A percentile compares a stretch with the other conserved stretches of the same genome.
phyloP scores from a whole-genome alignment of 805 yeast species.

The Clavispora phyllophila region DNA sequence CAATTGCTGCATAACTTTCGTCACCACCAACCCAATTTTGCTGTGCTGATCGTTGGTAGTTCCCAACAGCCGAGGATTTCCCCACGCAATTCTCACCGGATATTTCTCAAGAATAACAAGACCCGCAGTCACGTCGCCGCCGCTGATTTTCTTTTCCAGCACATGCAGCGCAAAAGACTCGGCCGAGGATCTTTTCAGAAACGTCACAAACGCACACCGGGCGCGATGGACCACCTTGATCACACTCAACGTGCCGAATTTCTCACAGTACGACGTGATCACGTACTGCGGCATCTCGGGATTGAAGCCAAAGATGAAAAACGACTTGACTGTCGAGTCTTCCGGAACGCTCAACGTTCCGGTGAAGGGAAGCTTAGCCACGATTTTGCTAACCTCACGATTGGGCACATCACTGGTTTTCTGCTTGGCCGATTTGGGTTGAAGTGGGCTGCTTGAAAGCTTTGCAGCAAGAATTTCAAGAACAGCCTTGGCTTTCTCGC shows the following conservation, averaged over 20 bases:
- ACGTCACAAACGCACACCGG: slow-evolving; percentile 60
- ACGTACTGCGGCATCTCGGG: slow-evolving; percentile 61
- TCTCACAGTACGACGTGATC: slow-evolving; percentile 46
- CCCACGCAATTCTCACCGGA: slow-evolving; percentile 55
- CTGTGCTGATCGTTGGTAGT: slow-evolving; percentile 38
- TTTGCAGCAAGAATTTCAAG: slow-evolving; percentile 43
- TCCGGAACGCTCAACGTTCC: slow-evolving; percentile 45
- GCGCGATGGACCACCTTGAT: slow-evolving; percentile 53
- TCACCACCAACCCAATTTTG: slow-evolving; percentile 47
- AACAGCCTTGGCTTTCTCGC: slow-evolving; percentile 43
- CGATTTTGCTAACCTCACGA: slow-evolving; percentile 28
- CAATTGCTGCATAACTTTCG: slow-evolving; percentile 48
- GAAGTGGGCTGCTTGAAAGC: slow-evolving; percentile 7
- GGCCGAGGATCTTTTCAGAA: slow-evolving; percentile 45
- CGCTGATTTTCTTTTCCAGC: slow-evolving; percentile 21
- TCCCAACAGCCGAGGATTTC: slow-evolving; percentile 42
- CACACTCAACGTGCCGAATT: slow-evolving; percentile 43
- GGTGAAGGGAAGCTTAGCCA: slow-evolving; percentile 63
- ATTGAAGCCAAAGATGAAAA: slow-evolving; percentile 73
- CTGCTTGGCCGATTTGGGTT: slow-evolving; percentile 6
- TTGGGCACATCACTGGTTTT: slow-evolving; percentile 41
- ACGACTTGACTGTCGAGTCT: slow-evolving; percentile 40
- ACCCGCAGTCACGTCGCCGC: slow-evolving; percentile 26
- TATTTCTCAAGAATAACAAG: slow-evolving; percentile 26
- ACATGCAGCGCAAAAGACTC: slow-evolving; percentile 33